phyloP scores from a whole-genome alignment of 257 asterid species.

The Solanum lignicaule region DNA sequence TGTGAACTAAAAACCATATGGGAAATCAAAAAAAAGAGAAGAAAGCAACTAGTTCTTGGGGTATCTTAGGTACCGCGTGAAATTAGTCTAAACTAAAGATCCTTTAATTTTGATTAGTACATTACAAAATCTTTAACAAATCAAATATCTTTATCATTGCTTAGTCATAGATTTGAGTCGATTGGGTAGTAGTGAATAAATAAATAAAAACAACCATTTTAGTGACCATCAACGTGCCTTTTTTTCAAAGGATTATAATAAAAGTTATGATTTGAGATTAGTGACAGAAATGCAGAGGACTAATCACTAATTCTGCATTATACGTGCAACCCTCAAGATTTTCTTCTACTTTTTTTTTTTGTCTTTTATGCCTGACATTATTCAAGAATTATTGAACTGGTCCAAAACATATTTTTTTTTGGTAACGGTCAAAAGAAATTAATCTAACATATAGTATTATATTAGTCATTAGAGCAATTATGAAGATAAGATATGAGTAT shows the following conservation, averaged over 20 bases:
- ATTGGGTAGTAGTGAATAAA: background rate
- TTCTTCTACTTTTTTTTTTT: background rate
- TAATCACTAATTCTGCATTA: background rate
- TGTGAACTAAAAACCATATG: background rate
- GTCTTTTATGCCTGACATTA: background rate
- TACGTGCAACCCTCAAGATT: background rate
- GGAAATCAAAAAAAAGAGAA: too few relatives aligned
- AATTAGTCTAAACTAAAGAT: background rate
- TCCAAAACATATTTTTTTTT: background rate
- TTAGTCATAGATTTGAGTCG: background rate
- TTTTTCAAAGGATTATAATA: background rate
- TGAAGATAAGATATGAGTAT: background rate
- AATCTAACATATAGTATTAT: background rate
- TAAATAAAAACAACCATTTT: background rate
- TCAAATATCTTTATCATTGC: background rate
- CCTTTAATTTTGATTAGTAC: background rate
- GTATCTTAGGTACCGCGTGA: background rate
- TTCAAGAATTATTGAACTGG: background rate
- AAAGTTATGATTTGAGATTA: background rate
- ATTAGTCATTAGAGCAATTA: background rate
- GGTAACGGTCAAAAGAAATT: background rate
- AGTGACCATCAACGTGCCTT: background rate
- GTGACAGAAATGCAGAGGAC: background rate
- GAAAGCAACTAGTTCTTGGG: too few relatives aligned
- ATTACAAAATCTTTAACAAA: background rate